Evolutionary conservation across 768 basidiomycete genomes (phyloP).

Genomic region (Leccinum disarticulatum): DNA sequence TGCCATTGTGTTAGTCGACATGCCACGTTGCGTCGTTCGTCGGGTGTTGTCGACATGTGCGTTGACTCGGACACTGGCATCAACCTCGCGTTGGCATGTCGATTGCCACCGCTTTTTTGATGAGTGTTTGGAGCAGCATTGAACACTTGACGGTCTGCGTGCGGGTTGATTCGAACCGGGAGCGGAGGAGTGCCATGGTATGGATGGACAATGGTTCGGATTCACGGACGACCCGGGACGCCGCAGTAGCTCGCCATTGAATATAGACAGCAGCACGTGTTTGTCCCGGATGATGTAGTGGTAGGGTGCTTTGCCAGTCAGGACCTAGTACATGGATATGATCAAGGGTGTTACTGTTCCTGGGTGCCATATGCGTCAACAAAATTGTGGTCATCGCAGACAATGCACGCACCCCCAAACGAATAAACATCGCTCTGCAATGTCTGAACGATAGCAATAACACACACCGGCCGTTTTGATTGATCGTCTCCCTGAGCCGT

Average conservation of each 20-base stretch:
- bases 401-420: conserved; percentile 21
- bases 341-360: background rate
- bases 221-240: conserved; percentile 4
- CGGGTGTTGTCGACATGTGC: too few species aligned
- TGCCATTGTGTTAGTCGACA: too few species aligned
- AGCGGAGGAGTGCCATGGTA: too few species aligned
- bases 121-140: too few species aligned
- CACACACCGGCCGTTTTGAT: conserved; percentile 18
- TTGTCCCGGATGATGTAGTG: conserved; percentile 20
- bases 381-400: background rate
- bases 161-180: too few species aligned
- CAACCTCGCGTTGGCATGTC: too few species aligned
- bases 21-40: too few species aligned
- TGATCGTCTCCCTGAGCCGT: conserved; percentile 9
- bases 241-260: conserved; percentile 10
- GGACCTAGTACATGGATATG: conserved; percentile 8
- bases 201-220: background rate
- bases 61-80: too few species aligned
- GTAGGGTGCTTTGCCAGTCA: conserved; percentile 27
- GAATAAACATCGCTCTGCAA: conserved; percentile 38
- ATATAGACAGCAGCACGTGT: conserved; percentile 21
- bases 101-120: too few species aligned
- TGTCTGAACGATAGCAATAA: background rate
- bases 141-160: too few species aligned
- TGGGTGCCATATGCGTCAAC: background rate